Conservation (phyloP, 306 rosid species). For the Vachellia collinsii region DNA sequence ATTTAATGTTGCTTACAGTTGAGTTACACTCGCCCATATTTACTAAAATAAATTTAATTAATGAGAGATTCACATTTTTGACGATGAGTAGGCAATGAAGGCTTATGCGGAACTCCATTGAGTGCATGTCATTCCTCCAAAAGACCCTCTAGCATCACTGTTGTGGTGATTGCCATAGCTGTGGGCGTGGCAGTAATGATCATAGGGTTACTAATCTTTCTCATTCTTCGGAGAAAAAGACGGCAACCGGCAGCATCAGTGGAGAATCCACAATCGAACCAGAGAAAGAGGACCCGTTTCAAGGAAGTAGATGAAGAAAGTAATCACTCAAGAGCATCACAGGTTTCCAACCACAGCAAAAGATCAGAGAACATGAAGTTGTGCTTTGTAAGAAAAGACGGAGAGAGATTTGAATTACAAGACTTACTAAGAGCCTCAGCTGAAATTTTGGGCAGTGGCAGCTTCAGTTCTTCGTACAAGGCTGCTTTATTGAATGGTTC, state of each 20-base stretch:
- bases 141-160: slow-evolving; percentile 42
- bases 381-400: slow-evolving; percentile 62
- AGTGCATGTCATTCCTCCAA: slow-evolving; percentile 36
- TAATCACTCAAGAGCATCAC: slow-evolving; percentile 37
- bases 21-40: background rate
- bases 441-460: slow-evolving; percentile 86
- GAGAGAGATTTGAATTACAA: slow-evolving; percentile 69
- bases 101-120: slow-evolving; percentile 77
- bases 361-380: slow-evolving; percentile 57
- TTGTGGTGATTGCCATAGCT: slow-evolving; percentile 47
- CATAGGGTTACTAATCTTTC: slow-evolving; percentile 46
- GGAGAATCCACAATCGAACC: slow-evolving; percentile 48
- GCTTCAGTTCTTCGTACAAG: slow-evolving; percentile 86
- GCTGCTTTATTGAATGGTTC: slow-evolving; percentile 66
- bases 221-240: slow-evolving; percentile 42
- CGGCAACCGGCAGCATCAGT: background rate
- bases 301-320: slow-evolving; percentile 17
- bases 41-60: background rate
- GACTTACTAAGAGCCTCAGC: slow-evolving; percentile 89
- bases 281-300: slow-evolving; percentile 18
- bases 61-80: background rate
- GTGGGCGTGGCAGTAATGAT: slow-evolving; percentile 49
- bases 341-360: slow-evolving; percentile 39
- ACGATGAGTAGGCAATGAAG: slow-evolving; percentile 59
- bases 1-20: background rate